Conservation (phyloP, 108 stramenopile species). For the Phaeodactylum tricornutum region DNA sequence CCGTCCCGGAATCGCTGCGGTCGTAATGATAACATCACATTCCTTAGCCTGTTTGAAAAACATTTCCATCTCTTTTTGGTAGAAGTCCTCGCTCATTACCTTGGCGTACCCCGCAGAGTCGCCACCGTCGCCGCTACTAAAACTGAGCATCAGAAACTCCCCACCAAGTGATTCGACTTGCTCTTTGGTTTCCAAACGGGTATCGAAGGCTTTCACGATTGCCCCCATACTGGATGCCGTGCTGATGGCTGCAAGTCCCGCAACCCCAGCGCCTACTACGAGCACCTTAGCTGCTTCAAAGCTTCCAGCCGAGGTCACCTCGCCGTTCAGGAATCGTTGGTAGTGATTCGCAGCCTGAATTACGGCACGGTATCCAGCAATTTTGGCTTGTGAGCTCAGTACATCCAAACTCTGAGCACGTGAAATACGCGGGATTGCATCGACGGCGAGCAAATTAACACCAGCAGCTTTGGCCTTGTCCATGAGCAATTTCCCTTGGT, state of each 20-base stretch:
- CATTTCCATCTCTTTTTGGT: constrained; percentile 59
- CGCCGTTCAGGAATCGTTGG: constrained; percentile 75
- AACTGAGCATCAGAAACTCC: constrained; percentile 60
- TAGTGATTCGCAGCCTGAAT: constrained; percentile 74
- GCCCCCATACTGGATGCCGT: constrained; percentile 85
- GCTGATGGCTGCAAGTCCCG: constrained; percentile 82
- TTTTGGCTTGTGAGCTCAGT: constrained; percentile 78
- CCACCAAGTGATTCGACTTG: constrained; percentile 85
- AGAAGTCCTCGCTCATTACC: constrained; percentile 79
- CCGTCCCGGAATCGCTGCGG: constrained; percentile 84
- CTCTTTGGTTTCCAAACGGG: constrained; percentile 76
- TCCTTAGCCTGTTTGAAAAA: constrained; percentile 61
- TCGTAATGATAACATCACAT: constrained; percentile 78
- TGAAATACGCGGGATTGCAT: constrained; percentile 66
- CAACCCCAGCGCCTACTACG: constrained; percentile 86
- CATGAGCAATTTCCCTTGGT: constrained; percentile 42
- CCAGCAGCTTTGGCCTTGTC: constrained; percentile 26
- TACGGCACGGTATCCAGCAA: constrained; percentile 87
- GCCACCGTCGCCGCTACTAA: constrained; percentile 57
- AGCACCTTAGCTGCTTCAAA: constrained; percentile 78
- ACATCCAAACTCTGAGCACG: constrained; percentile 77
- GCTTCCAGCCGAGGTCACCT: constrained; percentile 83
- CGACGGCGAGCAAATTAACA: constrained; percentile 46
- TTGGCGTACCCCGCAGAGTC: constrained; percentile 75
- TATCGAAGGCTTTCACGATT: constrained; percentile 81